Evolutionary conservation across 2,329 filamentous ascomycete species (phyloP).

Genomic region (Pseudofabraea citricarpa): DNA sequence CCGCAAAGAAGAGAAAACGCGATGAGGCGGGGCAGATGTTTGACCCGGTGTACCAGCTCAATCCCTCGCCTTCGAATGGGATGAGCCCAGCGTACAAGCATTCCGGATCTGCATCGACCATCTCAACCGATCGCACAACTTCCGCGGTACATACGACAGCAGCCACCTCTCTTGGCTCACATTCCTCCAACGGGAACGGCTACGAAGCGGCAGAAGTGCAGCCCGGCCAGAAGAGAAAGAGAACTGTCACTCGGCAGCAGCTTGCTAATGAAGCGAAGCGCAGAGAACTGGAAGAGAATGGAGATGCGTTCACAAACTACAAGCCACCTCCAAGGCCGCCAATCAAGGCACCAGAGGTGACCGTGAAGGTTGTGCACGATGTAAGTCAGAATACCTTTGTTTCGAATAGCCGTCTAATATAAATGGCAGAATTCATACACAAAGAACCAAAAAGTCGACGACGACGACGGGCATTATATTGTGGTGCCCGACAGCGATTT

Average conservation of each 20-base stretch:
- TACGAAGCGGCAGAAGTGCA: slow-evolving; percentile 64
- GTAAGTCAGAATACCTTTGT: slow-evolving; percentile 39
- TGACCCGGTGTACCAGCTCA: slow-evolving; percentile 67
- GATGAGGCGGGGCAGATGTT: slow-evolving; percentile 50
- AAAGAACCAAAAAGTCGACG: slow-evolving; percentile 74
- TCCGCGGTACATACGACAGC: slow-evolving; percentile 81
- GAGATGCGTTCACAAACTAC: slow-evolving; percentile 73
- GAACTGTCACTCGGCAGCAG: slow-evolving; percentile 70
- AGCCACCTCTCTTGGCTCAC: slow-evolving; percentile 76
- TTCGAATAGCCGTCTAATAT: no score
- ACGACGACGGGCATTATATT: slow-evolving; percentile 96
- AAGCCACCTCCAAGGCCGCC: slow-evolving; percentile 82
- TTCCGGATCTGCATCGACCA: slow-evolving; percentile 63
- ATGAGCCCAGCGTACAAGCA: slow-evolving; percentile 66
- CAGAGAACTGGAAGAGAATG: slow-evolving; percentile 65
- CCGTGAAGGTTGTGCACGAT: slow-evolving; percentile 57
- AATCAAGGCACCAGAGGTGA: slow-evolving; percentile 81
- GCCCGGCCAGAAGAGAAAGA: slow-evolving; percentile 85
- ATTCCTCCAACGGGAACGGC: slow-evolving; percentile 52
- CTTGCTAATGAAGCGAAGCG: slow-evolving; percentile 77
- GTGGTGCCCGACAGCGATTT: slow-evolving; percentile 82
- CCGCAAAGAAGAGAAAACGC: slow-evolving; percentile 65
- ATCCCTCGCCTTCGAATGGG: slow-evolving; percentile 64
- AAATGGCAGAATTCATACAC: slow-evolving; percentile 35
- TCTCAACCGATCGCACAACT: slow-evolving; percentile 78